A percentile compares a stretch with the other conserved stretches of the same genome.
Conservation (phyloP, 75 land plant species). For the Gnetum montanum region DNA sequence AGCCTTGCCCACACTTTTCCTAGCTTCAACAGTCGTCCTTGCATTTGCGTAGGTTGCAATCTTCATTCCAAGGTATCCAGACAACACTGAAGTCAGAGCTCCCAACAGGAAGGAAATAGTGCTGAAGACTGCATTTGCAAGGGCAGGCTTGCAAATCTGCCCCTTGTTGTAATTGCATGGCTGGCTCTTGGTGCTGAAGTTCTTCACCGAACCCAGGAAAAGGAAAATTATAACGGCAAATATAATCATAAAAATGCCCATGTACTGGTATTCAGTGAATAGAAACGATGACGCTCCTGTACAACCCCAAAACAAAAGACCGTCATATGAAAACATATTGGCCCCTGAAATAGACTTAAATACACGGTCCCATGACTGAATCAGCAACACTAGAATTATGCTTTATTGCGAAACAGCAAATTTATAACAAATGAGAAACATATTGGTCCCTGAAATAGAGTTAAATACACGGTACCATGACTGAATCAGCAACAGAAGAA, state of each 20-base stretch:
- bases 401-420: too few relatives aligned
- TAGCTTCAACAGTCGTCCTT: conserved; percentile 76
- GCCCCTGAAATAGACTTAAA: too few relatives aligned
- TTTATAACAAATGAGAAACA: too few relatives aligned
- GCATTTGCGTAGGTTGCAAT: conserved; percentile 93
- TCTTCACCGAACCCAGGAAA: conserved; percentile 72
- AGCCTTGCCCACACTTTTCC: conserved; percentile 80
- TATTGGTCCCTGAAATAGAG: too few relatives aligned
- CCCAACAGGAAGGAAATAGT: conserved; percentile 68
- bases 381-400: too few relatives aligned
- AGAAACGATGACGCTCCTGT: too few relatives aligned
- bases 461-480: too few relatives aligned
- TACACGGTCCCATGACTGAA: too few relatives aligned
- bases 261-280: conserved; percentile 66
- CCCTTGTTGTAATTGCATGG: conserved; percentile 53
- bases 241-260: conserved; percentile 59
- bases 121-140: conserved; percentile 66
- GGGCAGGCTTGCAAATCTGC: conserved; percentile 56
- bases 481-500: too few relatives aligned
- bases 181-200: conserved; percentile 50
- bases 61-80: conserved; percentile 83
- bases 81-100: conserved; percentile 59
- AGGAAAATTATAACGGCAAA: conserved; percentile 74
- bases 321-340: too few relatives aligned
- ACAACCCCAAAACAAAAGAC: too few relatives aligned